phyloP scores from a whole-genome alignment of 371 early-diverging fungal species.

The Mucor velutinosus region DNA sequence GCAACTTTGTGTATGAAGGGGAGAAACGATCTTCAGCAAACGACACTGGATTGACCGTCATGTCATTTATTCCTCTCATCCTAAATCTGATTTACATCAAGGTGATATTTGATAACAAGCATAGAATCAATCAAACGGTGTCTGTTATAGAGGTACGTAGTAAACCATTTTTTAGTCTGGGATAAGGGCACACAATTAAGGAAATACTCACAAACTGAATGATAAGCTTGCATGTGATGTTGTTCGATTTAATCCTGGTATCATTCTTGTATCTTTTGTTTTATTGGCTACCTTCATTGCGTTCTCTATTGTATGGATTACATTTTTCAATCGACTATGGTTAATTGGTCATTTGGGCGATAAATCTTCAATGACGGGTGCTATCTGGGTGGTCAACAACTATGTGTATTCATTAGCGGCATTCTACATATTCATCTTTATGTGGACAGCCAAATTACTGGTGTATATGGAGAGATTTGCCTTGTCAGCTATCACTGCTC shows the following conservation, averaged over 20 bases:
- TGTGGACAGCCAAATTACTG: slow-evolving; percentile 76
- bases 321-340: slow-evolving; percentile 69
- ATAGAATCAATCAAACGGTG: slow-evolving; percentile 59
- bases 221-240: slow-evolving; percentile 74
- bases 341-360: slow-evolving; percentile 57
- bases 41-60: slow-evolving; percentile 56
- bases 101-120: slow-evolving; percentile 37
- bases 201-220: neutral
- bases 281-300: slow-evolving; percentile 57
- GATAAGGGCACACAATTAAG: neutral
- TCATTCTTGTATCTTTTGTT: slow-evolving; percentile 61
- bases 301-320: slow-evolving; percentile 70
- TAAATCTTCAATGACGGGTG: slow-evolving; percentile 13
- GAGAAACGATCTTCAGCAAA: slow-evolving; percentile 26
- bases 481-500: slow-evolving; percentile 71
- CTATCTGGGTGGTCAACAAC: slow-evolving; percentile 56
- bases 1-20: slow-evolving; percentile 40
- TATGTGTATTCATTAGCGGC: slow-evolving; percentile 53
- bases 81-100: slow-evolving; percentile 43
- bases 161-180: neutral
- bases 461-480: slow-evolving; percentile 71
- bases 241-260: slow-evolving; percentile 69
- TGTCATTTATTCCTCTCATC: slow-evolving; percentile 59
- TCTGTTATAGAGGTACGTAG: slow-evolving; percentile 56
- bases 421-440: slow-evolving; percentile 69